Conservation (phyloP, 371 early-diverging fungal genomes). For the Mucor indicus region DNA sequence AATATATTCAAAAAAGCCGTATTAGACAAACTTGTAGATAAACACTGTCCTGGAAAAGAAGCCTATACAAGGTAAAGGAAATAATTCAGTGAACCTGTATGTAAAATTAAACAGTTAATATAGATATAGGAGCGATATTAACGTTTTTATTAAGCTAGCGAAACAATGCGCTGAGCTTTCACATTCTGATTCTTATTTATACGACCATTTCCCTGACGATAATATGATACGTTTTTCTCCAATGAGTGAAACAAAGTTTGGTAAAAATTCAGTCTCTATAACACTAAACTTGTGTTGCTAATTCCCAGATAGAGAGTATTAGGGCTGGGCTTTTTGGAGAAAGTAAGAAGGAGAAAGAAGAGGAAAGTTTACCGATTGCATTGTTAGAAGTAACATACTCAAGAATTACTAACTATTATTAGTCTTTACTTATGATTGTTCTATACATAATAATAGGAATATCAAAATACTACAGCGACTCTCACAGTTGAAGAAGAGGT, state of each 20-base stretch:
- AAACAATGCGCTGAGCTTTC: conserved; percentile 81
- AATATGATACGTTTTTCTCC: conserved; percentile 61
- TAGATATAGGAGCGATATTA: conserved; percentile 63
- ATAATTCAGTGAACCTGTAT: not conserved
- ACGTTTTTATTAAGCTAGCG: conserved; percentile 69
- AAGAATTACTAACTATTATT: too few relatives aligned
- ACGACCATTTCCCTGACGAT: conserved; percentile 60
- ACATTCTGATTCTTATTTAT: conserved; percentile 67
- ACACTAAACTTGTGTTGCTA: too few relatives aligned
- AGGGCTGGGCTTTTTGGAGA: too few relatives aligned
- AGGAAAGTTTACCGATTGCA: too few relatives aligned
- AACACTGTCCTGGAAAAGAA: conserved; percentile 70
- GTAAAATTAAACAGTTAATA: not conserved
- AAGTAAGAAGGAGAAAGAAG: too few relatives aligned
- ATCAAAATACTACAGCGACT: too few relatives aligned
- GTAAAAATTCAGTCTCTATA: too few relatives aligned
- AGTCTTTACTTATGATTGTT: too few relatives aligned
- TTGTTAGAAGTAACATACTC: too few relatives aligned
- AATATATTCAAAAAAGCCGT: conserved; percentile 79
- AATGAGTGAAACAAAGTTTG: conserved; percentile 51
- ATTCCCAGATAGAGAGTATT: too few relatives aligned
- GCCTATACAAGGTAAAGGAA: conserved; percentile 67
- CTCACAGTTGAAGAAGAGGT: too few relatives aligned
- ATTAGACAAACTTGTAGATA: conserved; percentile 66
- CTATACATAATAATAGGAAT: too few relatives aligned